These are phyloP conservation scores for Fusarium proliferatum DNA, from an alignment of 2,329 filamentous ascomycete species.

Conservation along the genomic window DNA sequence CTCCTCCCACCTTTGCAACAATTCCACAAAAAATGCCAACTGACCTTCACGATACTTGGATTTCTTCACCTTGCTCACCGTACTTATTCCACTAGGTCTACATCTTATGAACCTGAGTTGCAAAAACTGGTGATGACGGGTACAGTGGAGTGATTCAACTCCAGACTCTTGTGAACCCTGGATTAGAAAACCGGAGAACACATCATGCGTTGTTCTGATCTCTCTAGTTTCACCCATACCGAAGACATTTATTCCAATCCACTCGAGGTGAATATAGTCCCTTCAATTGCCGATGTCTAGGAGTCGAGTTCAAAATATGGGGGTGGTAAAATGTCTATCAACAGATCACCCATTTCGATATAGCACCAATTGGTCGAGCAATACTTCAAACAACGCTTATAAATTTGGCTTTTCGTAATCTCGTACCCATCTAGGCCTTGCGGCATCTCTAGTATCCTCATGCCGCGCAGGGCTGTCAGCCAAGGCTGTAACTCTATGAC, in stretches of 20 bases:
- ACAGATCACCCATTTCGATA: neutral
- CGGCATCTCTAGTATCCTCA: slow-evolving; percentile 68
- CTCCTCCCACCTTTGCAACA: slow-evolving; percentile 32
- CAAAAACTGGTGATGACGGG: slow-evolving; percentile 18
- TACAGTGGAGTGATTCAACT: slow-evolving; percentile 13
- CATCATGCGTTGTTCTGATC: slow-evolving; percentile 40
- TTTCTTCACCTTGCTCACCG: slow-evolving; percentile 18
- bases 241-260: neutral
- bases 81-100: neutral
- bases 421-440: slow-evolving; percentile 72
- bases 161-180: slow-evolving; percentile 21
- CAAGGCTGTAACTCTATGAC: slow-evolving; percentile 68
- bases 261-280: neutral
- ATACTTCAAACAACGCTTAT: slow-evolving; percentile 18
- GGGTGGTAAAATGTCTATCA: neutral
- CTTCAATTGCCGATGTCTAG: neutral
- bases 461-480: slow-evolving; percentile 70
- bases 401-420: slow-evolving; percentile 27
- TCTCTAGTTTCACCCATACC: slow-evolving; percentile 9
- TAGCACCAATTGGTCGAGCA: slow-evolving; percentile 6
- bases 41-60: slow-evolving; percentile 36
- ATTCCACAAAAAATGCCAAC: slow-evolving; percentile 38
- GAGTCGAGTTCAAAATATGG: slow-evolving; percentile 8
- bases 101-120: slow-evolving; percentile 1
- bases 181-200: slow-evolving; percentile 42